Percentiles rank a stretch among this genome's conserved stretches.
Conservation (phyloP, 1,284 basidiomycete species). For the Amylostereum chailletii region DNA sequence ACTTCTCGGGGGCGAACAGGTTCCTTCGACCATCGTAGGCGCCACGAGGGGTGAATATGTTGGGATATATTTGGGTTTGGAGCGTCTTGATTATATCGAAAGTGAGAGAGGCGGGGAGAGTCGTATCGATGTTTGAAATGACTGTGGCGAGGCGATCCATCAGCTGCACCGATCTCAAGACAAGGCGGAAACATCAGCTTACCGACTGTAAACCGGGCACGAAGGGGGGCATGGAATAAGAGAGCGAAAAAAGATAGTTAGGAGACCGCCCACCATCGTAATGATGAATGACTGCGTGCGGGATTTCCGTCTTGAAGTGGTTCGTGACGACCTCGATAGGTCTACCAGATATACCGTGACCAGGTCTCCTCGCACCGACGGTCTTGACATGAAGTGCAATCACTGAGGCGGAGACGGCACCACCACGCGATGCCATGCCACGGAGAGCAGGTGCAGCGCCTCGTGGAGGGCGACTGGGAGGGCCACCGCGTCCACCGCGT, state of each 20-base stretch:
- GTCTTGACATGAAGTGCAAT: constrained; percentile 35
- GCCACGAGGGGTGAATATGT: constrained; percentile 54
- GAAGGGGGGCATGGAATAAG: too few relatives aligned
- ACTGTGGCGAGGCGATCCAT: too few relatives aligned
- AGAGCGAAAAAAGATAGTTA: neutral
- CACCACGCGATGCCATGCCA: too few relatives aligned
- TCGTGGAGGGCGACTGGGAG: too few relatives aligned
- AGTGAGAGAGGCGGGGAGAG: constrained; percentile 55
- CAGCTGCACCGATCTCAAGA: too few relatives aligned
- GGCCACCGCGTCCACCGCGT: too few relatives aligned
- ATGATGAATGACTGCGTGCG: constrained; percentile 56
- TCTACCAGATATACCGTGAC: constrained; percentile 49
- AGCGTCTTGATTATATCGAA: constrained; percentile 56
- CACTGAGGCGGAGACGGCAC: constrained; percentile 19
- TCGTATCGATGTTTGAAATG: constrained; percentile 62
- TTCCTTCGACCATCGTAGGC: constrained; percentile 78
- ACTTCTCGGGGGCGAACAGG: constrained; percentile 47
- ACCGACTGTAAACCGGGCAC: too few relatives aligned
- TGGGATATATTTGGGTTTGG: constrained; percentile 45
- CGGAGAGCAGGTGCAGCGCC: too few relatives aligned
- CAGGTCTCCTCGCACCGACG: constrained; percentile 57
- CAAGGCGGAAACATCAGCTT: too few relatives aligned
- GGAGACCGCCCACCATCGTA: constrained; percentile 52
- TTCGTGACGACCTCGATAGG: constrained; percentile 50
- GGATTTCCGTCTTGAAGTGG: constrained; percentile 52